Evolutionary conservation across 768 basidiomycete species (phyloP).

Genomic region (Calocybe gangraenosa): DNA sequence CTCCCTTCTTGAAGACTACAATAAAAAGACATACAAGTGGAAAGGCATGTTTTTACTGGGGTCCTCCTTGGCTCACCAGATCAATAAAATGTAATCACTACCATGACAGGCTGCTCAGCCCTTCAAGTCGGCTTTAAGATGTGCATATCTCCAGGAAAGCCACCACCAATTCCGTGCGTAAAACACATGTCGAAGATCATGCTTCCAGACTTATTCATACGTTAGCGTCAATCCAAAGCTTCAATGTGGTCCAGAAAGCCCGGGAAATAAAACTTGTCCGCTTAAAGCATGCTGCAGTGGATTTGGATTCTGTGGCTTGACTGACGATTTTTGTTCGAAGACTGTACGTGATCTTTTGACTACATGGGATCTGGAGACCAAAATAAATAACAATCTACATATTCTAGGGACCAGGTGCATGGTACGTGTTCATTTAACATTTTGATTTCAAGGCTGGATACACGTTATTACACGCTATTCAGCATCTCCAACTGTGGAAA

Average conservation of each 20-base stretch:
- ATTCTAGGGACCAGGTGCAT: no score
- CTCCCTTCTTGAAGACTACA: constrained; percentile 17
- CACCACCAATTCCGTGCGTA: constrained; percentile 19
- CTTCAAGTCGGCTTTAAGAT: constrained; percentile 15
- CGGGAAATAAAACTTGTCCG: constrained; percentile 17
- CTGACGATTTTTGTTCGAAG: constrained; percentile 19
- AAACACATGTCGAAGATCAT: not conserved
- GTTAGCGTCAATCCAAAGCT: constrained; percentile 13
- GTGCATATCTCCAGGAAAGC: constrained; percentile 20
- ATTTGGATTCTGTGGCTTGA: constrained; percentile 22
- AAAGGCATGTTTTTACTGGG: constrained; percentile 9
- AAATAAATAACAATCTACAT: no score
- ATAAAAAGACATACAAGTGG: constrained; percentile 18
- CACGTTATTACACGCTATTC: constrained; percentile 2
- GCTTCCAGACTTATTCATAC: not conserved
- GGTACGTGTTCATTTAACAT: no score
- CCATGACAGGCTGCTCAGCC: constrained; percentile 12
- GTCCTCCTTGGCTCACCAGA: not conserved
- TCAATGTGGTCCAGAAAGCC: constrained; percentile 21
- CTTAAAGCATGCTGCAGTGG: constrained; percentile 22
- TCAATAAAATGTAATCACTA: not conserved
- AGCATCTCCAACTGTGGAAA: constrained; percentile 13
- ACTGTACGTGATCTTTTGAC: constrained; percentile 5
- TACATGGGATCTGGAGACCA: no score
- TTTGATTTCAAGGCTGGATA: constrained; percentile 12